A percentile compares a stretch with the other conserved stretches of the same genome.
Evolutionary conservation across 345 rosid genomes (phyloP).

Genomic region (Aurinia saxatilis): DNA sequence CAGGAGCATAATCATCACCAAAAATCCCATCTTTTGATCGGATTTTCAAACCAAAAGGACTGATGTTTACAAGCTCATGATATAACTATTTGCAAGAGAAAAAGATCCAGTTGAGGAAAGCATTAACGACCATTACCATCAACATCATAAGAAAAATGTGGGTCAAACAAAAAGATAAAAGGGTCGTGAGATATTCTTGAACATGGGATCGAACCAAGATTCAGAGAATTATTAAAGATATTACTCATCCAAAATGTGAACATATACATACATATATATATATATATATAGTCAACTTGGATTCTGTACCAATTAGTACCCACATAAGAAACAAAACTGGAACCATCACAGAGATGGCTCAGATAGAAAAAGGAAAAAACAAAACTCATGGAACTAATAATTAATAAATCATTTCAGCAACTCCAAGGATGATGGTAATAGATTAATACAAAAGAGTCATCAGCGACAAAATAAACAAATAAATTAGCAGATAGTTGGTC

Average conservation of each 20-base stretch:
- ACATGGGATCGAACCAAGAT: conserved; percentile 4
- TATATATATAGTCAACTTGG: not conserved
- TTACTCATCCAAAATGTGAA: not conserved
- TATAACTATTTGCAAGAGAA: not conserved
- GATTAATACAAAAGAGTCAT: not conserved
- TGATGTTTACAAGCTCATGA: conserved; percentile 8
- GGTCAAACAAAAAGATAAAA: conserved; percentile 9
- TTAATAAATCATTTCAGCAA: conserved; percentile 9
- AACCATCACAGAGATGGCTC: conserved; percentile 1
- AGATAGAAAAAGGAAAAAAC: not conserved
- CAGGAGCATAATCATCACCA: conserved; percentile 26
- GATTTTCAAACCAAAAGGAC: conserved; percentile 5
- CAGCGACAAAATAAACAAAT: not conserved
- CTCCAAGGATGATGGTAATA: conserved; percentile 3
- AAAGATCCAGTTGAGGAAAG: not conserved
- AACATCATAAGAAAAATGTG: not conserved
- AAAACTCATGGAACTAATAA: not conserved
- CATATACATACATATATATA: not conserved
- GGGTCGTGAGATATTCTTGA: not conserved
- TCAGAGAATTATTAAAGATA: not conserved
- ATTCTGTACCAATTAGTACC: conserved; percentile 6
- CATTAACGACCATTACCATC: conserved; percentile 10
- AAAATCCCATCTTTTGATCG: conserved; percentile 28
- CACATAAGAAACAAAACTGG: conserved; percentile 12
- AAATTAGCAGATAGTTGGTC: conserved; percentile 14